Evolutionary conservation across 2,329 filamentous ascomycete species (phyloP).

Genomic region (Fusarium sp.): DNA sequence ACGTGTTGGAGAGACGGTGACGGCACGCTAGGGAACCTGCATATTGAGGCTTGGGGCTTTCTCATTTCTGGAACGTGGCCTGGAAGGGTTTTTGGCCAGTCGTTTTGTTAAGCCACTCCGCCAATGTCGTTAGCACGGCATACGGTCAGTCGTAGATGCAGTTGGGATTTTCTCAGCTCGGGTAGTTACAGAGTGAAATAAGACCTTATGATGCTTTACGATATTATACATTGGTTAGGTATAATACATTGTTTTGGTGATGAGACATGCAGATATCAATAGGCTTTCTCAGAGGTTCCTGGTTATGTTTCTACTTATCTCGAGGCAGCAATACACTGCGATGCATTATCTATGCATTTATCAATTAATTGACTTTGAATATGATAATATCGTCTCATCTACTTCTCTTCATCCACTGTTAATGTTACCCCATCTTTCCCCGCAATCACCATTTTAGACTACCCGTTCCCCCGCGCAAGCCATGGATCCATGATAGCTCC

Average conservation of each 20-base stretch:
- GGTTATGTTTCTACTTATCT: background rate
- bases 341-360: background rate
- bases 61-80: conserved; percentile 27
- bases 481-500: conserved; percentile 7
- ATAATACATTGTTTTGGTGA: background rate
- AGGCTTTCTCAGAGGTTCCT: background rate
- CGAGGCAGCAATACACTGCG: background rate
- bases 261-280: conserved; percentile 17
- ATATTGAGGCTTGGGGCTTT: conserved; percentile 12
- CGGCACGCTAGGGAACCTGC: conserved; percentile 18
- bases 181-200: conserved; percentile 18
- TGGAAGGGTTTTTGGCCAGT: conserved; percentile 9
- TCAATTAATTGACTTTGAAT: background rate
- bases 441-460: conserved; percentile 29
- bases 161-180: conserved; percentile 2
- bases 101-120: conserved; percentile 20
- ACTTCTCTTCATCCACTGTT: background rate
- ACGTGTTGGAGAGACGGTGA: conserved; percentile 21
- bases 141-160: background rate
- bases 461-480: conserved; percentile 40
- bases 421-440: conserved; percentile 40
- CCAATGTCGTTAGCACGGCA: background rate
- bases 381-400: conserved; percentile 5
- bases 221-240: background rate
- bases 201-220: background rate